Evolutionary conservation across 1,284 basidiomycete species (phyloP), one percentile per base, ranked within the genome.

Genomic region (Ganoderma meredithae): DNA sequence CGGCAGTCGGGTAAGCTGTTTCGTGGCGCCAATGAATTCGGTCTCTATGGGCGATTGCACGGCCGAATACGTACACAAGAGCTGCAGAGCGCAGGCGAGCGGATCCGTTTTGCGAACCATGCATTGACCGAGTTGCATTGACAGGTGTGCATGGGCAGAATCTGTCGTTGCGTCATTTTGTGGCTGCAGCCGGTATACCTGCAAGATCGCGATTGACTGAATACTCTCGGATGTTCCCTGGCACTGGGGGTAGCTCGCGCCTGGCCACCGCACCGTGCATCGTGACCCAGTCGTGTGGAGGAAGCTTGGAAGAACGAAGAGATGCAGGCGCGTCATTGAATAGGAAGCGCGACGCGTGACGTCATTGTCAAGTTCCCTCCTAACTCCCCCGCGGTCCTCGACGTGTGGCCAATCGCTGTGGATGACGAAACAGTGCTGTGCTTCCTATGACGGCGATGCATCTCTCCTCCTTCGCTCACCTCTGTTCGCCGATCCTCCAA

Each of bases 341-440:
- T 47, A n/a, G 19, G 44, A 47, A 25, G 22, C 47, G 47, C 47
- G 47, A 49, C 47, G 47, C 47, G 47, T 49, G 47, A 49, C 47
- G 47, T 49, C 47, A 49, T 25, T 49, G 47, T 10, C n/a, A 25
- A n/a, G 44, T n/a, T 47, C 43, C 17, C 43, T 47, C 44, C 44
- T 19, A 47, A n/a, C 6, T 9, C 19, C 19, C 44, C 13, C 40
- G n/a, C n/a, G n/a, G n/a, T n/a, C n/a, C n/a, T n/a, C 36, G 36
- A 36, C 36, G 36, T 36, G 36, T 36, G 36, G 36, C 36, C 9
- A 6, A 36, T 36, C 36, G 36, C 36, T 36, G 3, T 36, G 3
- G 36, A 36, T 36, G 36, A 36, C 36, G 36, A 7, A 6, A 36
- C 36, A 1, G 36, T 6, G 36, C 36, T 36, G 36, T 36, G 27